Base-by-base conservation (phyloP, 1,284 basidiomycete species). In the Boletus coffeatus region DNA sequence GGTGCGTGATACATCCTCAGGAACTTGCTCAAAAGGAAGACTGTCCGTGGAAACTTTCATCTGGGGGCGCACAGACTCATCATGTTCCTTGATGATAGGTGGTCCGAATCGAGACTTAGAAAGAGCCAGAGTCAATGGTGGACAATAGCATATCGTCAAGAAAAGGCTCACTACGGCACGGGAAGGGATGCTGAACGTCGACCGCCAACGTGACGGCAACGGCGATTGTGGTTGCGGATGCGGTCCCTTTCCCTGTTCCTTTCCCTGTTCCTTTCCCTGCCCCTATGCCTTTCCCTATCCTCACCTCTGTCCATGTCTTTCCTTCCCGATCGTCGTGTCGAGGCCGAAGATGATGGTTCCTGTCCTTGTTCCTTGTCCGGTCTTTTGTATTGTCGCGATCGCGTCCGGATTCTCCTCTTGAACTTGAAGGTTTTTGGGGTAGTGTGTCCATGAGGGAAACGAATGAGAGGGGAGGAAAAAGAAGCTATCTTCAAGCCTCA, bases 31-130 rank as follows among this genome's bases (percentile, higher is more conserved):
- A 21, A 58, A 67, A 37, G 59, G 36, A 8, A 56, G 58, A 56
- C 65, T 70, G 16, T 74, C 74, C 5, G 60, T 61, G 16, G 72
- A 66, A 29, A 64, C 25, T n/a, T 62, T 64, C n/a, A 29, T 57
- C 14, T 55, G 61, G 0, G 60, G 34, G 36, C 18, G 63, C 21
- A 48, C 55, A 21, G 63, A 41, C 9, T 73, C 67, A 0, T 10
- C 36, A 5, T 60, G 55, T 53, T 72, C 71, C 39, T 68, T 74
- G 29, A 60, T 41, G n/a, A 74, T 62, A 6, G 72, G 72, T 21
- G 72, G 72, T 3, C 75, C 72, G 37, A 74, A 76, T 8, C 72
- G 73, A 41, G 75, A 75, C 75, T 76, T 25, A 13, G 25, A 18
- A 55, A 16, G 21, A 9, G 11, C 16, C 21, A 56, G 7, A 4